These are phyloP conservation scores for Nicotiana obtusifolia DNA, from an alignment of 257 asterid genomes.

Conservation along the genomic window DNA sequence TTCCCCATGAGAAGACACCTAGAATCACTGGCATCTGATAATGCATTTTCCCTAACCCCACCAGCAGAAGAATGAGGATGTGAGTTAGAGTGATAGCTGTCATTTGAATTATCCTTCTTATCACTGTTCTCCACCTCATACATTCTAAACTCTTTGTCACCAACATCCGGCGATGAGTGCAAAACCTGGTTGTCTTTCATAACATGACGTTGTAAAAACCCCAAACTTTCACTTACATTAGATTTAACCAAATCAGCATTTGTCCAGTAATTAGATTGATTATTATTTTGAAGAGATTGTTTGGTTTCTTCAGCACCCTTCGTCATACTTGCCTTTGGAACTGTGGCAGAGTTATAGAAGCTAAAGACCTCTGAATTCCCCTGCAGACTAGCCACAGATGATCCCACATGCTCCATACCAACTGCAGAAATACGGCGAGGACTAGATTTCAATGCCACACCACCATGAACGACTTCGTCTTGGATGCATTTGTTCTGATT, in stretches of 20 bases:
- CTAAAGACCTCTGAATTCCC: constrained; percentile 37
- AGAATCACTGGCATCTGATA: constrained; percentile 52
- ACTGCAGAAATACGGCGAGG: constrained; percentile 34
- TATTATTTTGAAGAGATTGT: constrained; percentile 35
- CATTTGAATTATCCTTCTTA: constrained; percentile 54
- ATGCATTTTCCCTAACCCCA: constrained; percentile 45
- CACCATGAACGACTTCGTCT: constrained; percentile 34
- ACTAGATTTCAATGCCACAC: constrained; percentile 42
- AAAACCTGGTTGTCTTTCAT: constrained; percentile 26
- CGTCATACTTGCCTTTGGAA: constrained; percentile 27
- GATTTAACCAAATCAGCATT: constrained; percentile 35
- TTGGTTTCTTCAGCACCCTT: constrained; percentile 39
- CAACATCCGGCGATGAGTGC: constrained; percentile 19
- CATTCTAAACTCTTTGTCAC: constrained; percentile 34
- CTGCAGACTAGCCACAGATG: constrained; percentile 30
- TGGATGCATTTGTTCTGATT: constrained; percentile 35
- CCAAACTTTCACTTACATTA: constrained; percentile 44
- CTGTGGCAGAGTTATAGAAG: constrained; percentile 32
- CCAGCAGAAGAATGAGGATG: constrained; percentile 46
- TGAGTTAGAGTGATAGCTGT: constrained; percentile 50
- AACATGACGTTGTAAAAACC: constrained; percentile 33
- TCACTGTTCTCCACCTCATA: constrained; percentile 41
- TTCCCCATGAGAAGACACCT: constrained; percentile 42
- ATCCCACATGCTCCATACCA: constrained; percentile 36
- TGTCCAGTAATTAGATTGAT: constrained; percentile 56